These are phyloP conservation scores for Musa beccarii DNA, from an alignment of 176 grass and related monocot species.

Conservation along the genomic window DNA sequence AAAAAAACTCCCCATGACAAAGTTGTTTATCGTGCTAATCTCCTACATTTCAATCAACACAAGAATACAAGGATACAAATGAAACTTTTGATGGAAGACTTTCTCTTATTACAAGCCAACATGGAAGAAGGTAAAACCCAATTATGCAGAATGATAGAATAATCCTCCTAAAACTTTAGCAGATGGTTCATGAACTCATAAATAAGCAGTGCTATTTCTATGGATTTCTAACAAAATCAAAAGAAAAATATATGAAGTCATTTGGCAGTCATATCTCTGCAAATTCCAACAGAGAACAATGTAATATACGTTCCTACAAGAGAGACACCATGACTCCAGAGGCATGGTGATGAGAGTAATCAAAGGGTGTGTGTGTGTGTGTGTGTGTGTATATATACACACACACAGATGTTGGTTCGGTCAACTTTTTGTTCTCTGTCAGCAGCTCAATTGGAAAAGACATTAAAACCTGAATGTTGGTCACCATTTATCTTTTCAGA, in stretches of 20 bases:
- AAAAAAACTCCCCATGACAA: too few relatives aligned
- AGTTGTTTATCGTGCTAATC: too few relatives aligned
- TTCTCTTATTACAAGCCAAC: background rate
- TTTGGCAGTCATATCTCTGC: background rate
- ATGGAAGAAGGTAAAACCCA: background rate
- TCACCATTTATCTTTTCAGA: background rate
- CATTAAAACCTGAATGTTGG: background rate
- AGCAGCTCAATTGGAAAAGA: too few relatives aligned
- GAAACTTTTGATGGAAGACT: background rate
- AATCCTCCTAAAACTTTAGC: background rate
- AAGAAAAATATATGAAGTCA: background rate
- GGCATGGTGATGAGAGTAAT: too few relatives aligned
- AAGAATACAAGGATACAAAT: too few relatives aligned
- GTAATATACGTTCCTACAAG: background rate
- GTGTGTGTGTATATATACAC: too few relatives aligned
- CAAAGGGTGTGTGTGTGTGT: too few relatives aligned
- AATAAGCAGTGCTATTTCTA: background rate
- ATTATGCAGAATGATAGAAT: background rate
- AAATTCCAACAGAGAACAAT: background rate
- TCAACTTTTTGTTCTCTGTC: background rate
- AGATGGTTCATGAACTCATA: background rate
- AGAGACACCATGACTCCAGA: too few relatives aligned
- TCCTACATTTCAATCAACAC: too few relatives aligned
- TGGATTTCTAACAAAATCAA: background rate
- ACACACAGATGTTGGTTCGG: too few relatives aligned